phyloP scores from a whole-genome alignment of 1,284 basidiomycete species.

The Tausonia pullulans region DNA sequence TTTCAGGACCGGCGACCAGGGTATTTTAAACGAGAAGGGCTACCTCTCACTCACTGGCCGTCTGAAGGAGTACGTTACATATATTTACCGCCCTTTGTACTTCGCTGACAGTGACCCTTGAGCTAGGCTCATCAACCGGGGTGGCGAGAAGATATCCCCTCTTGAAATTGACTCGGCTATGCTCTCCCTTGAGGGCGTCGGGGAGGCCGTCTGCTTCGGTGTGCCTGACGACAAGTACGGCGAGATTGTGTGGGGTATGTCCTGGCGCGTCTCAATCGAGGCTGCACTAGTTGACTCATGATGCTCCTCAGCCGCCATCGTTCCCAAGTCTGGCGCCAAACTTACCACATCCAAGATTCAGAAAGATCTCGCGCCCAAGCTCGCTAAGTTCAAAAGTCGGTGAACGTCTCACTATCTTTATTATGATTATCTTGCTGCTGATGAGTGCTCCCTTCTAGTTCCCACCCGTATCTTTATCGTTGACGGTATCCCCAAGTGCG shows the following conservation, averaged over 20 bases:
- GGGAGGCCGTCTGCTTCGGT: constrained; percentile 40
- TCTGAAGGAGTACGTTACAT: constrained; percentile 40
- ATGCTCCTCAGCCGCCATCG: constrained; percentile 2
- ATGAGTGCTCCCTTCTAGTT: neutral
- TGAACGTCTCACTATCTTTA: no score
- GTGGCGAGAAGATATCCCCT: constrained; percentile 56
- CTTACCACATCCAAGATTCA: neutral
- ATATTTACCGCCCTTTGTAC: neutral
- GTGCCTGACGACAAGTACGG: constrained; percentile 30
- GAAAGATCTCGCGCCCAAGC: constrained; percentile 2
- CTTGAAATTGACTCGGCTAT: constrained; percentile 49
- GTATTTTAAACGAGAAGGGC: constrained; percentile 49
- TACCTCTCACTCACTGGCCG: constrained; percentile 50
- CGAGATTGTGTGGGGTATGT: constrained; percentile 29
- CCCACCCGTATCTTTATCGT: constrained; percentile 27
- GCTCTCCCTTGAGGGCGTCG: constrained; percentile 38
- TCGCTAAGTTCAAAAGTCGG: constrained; percentile 23
- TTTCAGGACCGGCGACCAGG: constrained; percentile 51
- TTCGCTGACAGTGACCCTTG: neutral
- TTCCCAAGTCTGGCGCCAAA: constrained; percentile 4
- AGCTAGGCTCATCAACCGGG: constrained; percentile 44
- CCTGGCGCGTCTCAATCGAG: neutral
- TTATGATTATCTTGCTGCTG: no score
- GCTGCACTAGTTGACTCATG: neutral
- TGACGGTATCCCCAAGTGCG: constrained; percentile 26